phyloP scores from a whole-genome alignment of 345 rosid genomes.

The Linum trigynum region DNA sequence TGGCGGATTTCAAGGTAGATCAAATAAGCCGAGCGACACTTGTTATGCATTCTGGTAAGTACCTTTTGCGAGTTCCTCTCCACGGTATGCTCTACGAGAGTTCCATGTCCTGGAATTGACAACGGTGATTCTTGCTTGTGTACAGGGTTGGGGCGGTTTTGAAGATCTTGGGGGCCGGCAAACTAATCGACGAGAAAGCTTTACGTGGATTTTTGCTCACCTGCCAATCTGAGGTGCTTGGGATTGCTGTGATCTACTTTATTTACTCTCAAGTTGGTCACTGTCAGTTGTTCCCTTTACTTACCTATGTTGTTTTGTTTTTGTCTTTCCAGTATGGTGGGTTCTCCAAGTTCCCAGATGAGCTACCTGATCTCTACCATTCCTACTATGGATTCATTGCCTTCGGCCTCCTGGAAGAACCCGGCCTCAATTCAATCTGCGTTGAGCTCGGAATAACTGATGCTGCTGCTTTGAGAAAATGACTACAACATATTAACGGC shows the following conservation, averaged over 20 bases:
- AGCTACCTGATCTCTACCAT: conserved; percentile 70
- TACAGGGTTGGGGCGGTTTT: conserved; percentile 72
- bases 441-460: conserved; percentile 61
- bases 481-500: conserved; percentile 1
- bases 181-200: conserved; percentile 44
- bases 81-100: background rate
- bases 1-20: conserved; percentile 93
- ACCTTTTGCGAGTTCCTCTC: conserved; percentile 1
- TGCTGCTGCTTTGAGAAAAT: conserved; percentile 35
- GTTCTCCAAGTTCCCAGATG: conserved; percentile 61
- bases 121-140: conserved; percentile 8
- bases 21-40: conserved; percentile 81
- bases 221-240: conserved; percentile 71
- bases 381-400: conserved; percentile 76
- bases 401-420: conserved; percentile 77
- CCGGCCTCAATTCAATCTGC: conserved; percentile 44
- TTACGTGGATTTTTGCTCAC: conserved; percentile 52
- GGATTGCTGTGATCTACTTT: conserved; percentile 7
- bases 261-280: background rate
- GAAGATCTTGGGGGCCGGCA: conserved; percentile 56
- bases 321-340: conserved; percentile 55
- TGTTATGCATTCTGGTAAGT: conserved; percentile 94
- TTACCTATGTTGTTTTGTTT: conserved; percentile 13
- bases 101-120: conserved; percentile 3
- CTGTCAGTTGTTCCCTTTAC: background rate